Conservation (phyloP, 2,329 filamentous ascomycete genomes). For the Ceratocystis eucalypticola region DNA sequence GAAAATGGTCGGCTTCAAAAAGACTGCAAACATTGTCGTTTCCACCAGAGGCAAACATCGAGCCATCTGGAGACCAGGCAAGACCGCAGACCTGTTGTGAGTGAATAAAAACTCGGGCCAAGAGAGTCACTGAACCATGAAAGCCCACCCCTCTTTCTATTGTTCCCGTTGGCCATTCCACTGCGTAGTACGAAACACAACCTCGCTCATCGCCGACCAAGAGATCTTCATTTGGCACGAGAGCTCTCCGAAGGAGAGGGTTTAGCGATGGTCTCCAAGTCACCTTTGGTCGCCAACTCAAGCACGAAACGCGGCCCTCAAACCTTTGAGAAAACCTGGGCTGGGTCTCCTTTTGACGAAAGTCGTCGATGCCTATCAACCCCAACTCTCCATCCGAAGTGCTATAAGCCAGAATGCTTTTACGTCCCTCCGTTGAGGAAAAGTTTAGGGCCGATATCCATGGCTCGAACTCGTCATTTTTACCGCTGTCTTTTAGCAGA, state of each 20-base stretch:
- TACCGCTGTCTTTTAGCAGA: constrained; percentile 33
- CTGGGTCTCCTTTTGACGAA: constrained; percentile 44
- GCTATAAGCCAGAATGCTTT: constrained; percentile 73
- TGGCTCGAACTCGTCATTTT: constrained; percentile 23
- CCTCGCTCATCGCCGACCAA: constrained; percentile 76
- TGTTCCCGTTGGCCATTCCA: constrained; percentile 66
- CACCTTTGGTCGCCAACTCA: constrained; percentile 62
- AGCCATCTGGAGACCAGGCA: constrained; percentile 69
- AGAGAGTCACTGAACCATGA: constrained; percentile 63
- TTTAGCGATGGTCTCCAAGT: constrained; percentile 40
- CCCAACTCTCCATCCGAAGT: constrained; percentile 63
- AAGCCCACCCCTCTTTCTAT: constrained; percentile 53
- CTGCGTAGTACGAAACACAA: constrained; percentile 71
- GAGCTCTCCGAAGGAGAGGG: constrained; percentile 32
- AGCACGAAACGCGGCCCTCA: constrained; percentile 59
- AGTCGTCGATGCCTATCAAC: constrained; percentile 47
- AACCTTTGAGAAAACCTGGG: constrained; percentile 46
- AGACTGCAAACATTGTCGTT: constrained; percentile 86
- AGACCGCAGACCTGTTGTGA: constrained; percentile 85
- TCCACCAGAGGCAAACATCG: constrained; percentile 70
- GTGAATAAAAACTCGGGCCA: constrained; percentile 66
- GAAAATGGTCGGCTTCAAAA: constrained; percentile 54
- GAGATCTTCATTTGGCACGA: constrained; percentile 64
- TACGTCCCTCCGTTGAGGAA: constrained; percentile 62
- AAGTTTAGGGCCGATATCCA: constrained; percentile 80